Conservation (phyloP, 352 stramenopile species). For the Phytophthora macrochlamydospora region DNA sequence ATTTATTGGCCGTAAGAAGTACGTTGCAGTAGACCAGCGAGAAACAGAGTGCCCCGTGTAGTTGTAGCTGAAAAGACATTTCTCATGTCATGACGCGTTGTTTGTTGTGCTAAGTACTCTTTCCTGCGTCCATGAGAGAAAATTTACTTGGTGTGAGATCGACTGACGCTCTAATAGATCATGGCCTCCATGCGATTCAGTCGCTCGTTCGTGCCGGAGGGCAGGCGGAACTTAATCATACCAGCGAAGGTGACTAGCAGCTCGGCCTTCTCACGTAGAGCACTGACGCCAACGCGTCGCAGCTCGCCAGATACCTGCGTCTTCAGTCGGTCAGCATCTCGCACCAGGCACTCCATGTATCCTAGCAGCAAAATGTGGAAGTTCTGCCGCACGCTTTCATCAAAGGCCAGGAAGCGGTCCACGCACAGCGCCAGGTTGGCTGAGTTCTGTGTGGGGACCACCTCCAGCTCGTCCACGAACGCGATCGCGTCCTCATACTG, state of each 20-base stretch:
- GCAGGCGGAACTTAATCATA: constrained; percentile 90
- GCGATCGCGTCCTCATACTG: constrained; percentile 83
- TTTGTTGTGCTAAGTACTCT: constrained; percentile 2
- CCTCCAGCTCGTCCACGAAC: constrained; percentile 81
- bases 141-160: constrained; percentile 1
- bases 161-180: constrained; percentile 69
- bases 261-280: constrained; percentile 79
- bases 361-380: constrained; percentile 86
- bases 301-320: constrained; percentile 64
- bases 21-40: constrained; percentile 15
- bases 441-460: constrained; percentile 70
- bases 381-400: constrained; percentile 83
- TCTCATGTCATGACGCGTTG: constrained; percentile 5
- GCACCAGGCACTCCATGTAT: constrained; percentile 89
- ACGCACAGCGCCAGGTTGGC: constrained; percentile 68
- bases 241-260: constrained; percentile 85
- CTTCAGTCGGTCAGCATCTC: constrained; percentile 82
- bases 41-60: constrained; percentile 28
- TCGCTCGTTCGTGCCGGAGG: constrained; percentile 80
- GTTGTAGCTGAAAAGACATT: constrained; percentile 28
- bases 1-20: constrained; percentile 32
- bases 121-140: background rate
- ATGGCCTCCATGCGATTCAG: constrained; percentile 89
- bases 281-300: constrained; percentile 45
- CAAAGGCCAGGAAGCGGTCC: constrained; percentile 84